Conservation (phyloP, 371 early-diverging fungal species). For the Lichtheimia ornata region DNA sequence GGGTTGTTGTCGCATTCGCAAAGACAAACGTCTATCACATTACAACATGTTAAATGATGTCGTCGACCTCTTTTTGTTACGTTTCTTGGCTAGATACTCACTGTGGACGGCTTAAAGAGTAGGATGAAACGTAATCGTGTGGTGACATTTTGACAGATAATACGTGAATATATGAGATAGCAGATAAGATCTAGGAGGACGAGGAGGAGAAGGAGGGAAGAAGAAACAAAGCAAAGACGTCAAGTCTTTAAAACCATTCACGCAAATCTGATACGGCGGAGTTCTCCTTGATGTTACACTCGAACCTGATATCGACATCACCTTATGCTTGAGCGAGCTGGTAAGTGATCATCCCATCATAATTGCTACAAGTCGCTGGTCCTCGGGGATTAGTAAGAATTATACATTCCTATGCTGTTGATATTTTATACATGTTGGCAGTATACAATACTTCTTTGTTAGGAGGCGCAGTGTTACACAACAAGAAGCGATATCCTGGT, state of each 20-base stretch:
- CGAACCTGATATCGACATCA: no score
- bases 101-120: not conserved
- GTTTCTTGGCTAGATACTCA: no score
- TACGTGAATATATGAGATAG: no score
- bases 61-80: no score
- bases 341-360: no score
- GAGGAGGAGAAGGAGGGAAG: not conserved
- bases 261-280: slow-evolving; percentile 4
- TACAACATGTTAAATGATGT: not conserved
- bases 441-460: no score
- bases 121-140: not conserved
- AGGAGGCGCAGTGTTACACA: not conserved
- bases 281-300: not conserved
- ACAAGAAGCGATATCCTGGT: not conserved
- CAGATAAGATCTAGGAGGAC: not conserved
- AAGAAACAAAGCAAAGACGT: not conserved
- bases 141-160: not conserved
- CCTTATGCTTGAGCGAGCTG: no score
- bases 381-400: no score
- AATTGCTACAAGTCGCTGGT: no score
- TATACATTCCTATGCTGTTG: no score
- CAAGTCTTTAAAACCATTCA: not conserved
- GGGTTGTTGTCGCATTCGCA: slow-evolving; percentile 21
- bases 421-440: no score
- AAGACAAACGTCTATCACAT: not conserved